Base-by-base conservation (phyloP, 306 rosid genomes). In the Crataegus laevigata region DNA sequence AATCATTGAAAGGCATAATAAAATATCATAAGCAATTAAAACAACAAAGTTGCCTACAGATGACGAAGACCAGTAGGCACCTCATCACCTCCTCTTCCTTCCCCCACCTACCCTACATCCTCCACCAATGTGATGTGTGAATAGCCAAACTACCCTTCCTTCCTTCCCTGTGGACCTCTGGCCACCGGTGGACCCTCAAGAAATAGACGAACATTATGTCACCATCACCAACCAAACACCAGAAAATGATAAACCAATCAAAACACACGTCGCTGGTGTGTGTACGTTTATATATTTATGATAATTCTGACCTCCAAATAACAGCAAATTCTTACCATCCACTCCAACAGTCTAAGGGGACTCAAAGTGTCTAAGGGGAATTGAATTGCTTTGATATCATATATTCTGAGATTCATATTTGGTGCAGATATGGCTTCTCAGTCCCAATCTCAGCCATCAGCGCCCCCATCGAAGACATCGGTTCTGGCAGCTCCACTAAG, bases 401-500 rank as follows among this genome's bases (percentile, higher is more conserved):
- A 55, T 21, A n/a, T n/a, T 55, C 61, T 22, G 6, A 58, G 6
- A 47, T 4, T 58, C 13, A 34, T 38, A 24, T n/a, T 22, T 40
- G 21, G 29, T 24, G 14, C 2, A 24, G 57, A 68, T 43, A 68
- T 73, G 77, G 69, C 77, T 26, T 28, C 59, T 28, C 29, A 6
- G 28, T 73, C 50, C 72, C 29, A 22, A 13, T 68, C 78, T 34
- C 47, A n/a, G 34, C 51, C 50, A 14, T 12, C 75, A 12, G 59
- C 66, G 11, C 50, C 58, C 25, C n/a, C 68, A 3, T 52, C 68
- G 10, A 89, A 86, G 69, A 81, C 90, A 17, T 81, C 71, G 9
- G 80, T 17, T 32, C 34, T 94, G 73, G 97, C 91, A 77, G 51
- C 64, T 26, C 88, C 93, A 1, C 96, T 94, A 54, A 81, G 88